Conservation (phyloP, 768 basidiomycete species). For the Phylloporus sp. region DNA sequence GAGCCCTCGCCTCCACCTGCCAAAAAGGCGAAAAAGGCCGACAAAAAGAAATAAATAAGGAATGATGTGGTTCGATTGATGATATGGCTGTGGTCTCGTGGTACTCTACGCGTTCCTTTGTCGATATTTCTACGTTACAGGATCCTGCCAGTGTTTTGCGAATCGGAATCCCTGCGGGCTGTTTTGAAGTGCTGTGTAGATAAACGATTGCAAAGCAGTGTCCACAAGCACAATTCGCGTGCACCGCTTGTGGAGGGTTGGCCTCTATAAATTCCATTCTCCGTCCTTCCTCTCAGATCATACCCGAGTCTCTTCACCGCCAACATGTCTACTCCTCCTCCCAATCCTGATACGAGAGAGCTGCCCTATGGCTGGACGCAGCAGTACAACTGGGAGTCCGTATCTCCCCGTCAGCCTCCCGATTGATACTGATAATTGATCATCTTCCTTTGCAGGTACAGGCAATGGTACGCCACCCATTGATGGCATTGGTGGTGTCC, state of each 20-base stretch:
- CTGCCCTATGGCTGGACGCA: conserved; percentile 67
- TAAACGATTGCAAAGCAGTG: conserved; percentile 33
- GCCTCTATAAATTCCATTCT: conserved; percentile 22
- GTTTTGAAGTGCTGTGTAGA: conserved; percentile 14
- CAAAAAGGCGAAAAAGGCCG: conserved; percentile 29
- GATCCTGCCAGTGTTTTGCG: conserved; percentile 1
- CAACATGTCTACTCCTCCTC: conserved; percentile 44
- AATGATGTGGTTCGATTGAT: conserved; percentile 8
- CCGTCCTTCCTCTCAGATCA: conserved; percentile 23
- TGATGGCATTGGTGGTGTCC: not conserved
- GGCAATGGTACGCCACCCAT: conserved; percentile 50
- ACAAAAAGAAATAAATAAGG: conserved; percentile 22
- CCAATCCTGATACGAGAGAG: conserved; percentile 52
- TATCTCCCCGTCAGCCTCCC: conserved; percentile 14
- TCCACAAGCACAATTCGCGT: conserved; percentile 22
- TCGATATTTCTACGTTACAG: conserved; percentile 27
- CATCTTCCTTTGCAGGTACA: conserved; percentile 45
- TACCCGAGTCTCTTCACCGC: conserved; percentile 4
- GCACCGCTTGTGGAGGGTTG: conserved; percentile 15
- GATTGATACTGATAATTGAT: conserved; percentile 30
- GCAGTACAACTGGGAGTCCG: conserved; percentile 67
- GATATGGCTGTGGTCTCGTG: conserved; percentile 8
- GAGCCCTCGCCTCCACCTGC: conserved; percentile 26
- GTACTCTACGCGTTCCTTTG: conserved; percentile 25
- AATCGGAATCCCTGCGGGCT: too few relatives aligned